Conservation (phyloP, 192 early-diverging fungal species). For the Helicostylum pulchrum region DNA sequence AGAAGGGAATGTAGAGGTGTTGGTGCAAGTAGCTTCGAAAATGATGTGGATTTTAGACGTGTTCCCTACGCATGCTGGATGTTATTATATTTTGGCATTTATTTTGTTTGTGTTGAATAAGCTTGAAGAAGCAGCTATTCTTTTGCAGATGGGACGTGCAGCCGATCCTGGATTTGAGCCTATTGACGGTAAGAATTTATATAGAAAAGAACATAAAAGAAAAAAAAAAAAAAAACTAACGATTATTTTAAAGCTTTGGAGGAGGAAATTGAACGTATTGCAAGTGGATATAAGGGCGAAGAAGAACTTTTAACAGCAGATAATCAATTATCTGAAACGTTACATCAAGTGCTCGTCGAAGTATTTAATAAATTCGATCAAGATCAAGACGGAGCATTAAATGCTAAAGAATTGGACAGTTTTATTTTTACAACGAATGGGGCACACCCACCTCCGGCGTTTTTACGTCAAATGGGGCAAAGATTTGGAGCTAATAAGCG, state of each 20-base stretch:
- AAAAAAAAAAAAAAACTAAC: not conserved
- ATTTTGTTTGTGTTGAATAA: slow-evolving; percentile 50
- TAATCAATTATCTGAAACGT: slow-evolving; percentile 34
- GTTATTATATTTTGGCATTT: slow-evolving; percentile 53
- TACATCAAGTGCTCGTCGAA: slow-evolving; percentile 37
- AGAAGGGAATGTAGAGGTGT: slow-evolving; percentile 32
- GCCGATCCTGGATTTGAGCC: slow-evolving; percentile 51
- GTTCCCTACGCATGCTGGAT: slow-evolving; percentile 51
- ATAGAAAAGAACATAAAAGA: too few relatives aligned
- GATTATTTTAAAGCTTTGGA: slow-evolving; percentile 41
- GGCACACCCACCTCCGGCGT: slow-evolving; percentile 44
- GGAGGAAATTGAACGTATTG: slow-evolving; percentile 44
- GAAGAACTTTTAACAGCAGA: slow-evolving; percentile 38
- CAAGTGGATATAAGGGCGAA: slow-evolving; percentile 42
- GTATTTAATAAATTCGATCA: slow-evolving; percentile 50
- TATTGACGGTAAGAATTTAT: slow-evolving; percentile 40
- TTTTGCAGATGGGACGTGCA: slow-evolving; percentile 49
- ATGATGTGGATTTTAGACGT: slow-evolving; percentile 49
- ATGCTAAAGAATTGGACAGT: slow-evolving; percentile 39
- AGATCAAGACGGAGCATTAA: slow-evolving; percentile 45
- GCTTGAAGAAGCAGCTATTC: slow-evolving; percentile 47
- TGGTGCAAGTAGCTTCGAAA: slow-evolving; percentile 45
- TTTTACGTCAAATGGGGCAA: slow-evolving; percentile 53
- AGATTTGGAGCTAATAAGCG: slow-evolving; percentile 44
- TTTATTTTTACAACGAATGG: slow-evolving; percentile 53